These are phyloP conservation scores for Diaporthe ampelina DNA, from an alignment of 2,329 filamentous ascomycete genomes.

Conservation along the genomic window DNA sequence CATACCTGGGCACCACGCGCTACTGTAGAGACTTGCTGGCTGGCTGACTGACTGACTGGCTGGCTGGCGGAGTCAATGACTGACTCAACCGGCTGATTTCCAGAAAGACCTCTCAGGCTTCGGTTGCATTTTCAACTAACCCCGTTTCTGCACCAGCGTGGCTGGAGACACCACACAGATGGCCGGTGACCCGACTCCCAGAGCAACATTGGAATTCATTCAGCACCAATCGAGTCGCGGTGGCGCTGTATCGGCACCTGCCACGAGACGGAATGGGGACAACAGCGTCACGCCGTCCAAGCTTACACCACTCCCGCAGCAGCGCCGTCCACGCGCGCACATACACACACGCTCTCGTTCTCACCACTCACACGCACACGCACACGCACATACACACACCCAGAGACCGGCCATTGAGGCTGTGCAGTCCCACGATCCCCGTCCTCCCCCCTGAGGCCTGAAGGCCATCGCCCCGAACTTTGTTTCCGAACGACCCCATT, in stretches of 20 bases:
- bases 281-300: conserved; percentile 33
- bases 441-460: conserved; percentile 26
- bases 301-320: conserved; percentile 23
- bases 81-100: conserved; percentile 34
- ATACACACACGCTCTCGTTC: background rate
- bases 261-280: conserved; percentile 34
- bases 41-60: conserved; percentile 6
- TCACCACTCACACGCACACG: background rate
- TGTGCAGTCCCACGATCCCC: conserved; percentile 39
- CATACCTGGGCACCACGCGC: background rate
- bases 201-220: conserved; percentile 11
- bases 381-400: conserved; percentile 7
- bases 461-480: conserved; percentile 26
- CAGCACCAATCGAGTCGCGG: conserved; percentile 28
- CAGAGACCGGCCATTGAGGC: conserved; percentile 37
- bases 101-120: conserved; percentile 38
- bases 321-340: conserved; percentile 11
- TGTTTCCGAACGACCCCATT: conserved; percentile 35
- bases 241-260: conserved; percentile 32
- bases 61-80: background rate
- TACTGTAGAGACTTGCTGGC: background rate
- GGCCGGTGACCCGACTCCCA: conserved; percentile 26
- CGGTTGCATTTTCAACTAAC: conserved; percentile 33
- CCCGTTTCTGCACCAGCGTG: conserved; percentile 13
- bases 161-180: conserved; percentile 6